Evolutionary conservation across 2,329 filamentous ascomycete species (phyloP), one percentile per base, ranked within the genome.

Genomic region (Leptodontidium sp.): DNA sequence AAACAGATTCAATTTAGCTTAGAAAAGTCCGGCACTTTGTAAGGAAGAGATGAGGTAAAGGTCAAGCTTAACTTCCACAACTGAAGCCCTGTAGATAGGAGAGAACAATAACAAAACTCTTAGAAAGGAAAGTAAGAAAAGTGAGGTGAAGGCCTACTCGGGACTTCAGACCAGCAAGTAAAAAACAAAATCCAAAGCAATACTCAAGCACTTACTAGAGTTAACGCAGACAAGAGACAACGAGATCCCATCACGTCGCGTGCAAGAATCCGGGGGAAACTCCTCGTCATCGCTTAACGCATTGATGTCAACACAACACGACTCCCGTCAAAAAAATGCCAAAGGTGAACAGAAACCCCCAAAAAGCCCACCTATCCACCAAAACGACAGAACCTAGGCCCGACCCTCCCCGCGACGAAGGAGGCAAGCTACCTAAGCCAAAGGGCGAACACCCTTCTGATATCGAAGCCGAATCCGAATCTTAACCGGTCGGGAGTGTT

Each of bases 381-480:
- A 21, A 21, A 49, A 49, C 5, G n/a, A n/a, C 12, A 49, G n/a
- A 49, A 49, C 47, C 47, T 15, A 49, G 47, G n/a, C 47, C 47
- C 17, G 47, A 2, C 47, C 11, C n/a, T 49, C 47, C 47, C 47
- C 15, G 17, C 17, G n/a, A 21, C 11, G 17, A 9, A 4, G n/a
- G 47, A 49, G 47, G 17, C 17, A 15, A 15, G 47, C n/a, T n/a
- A 49, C 9, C 47, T 21, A 15, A 49, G 47, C 47, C 47, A 49
- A 49, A 49, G 47, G 47, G 47, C 47, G 15, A 49, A 49, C 47
- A n/a, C 15, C n/a, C 17, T 49, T 49, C 47, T 4, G 47, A 49
- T 45, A n/a, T 49, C n/a, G 47, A 49, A 49, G 24, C 29, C 47
- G 47, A 49, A 49, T 49, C 29, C 47, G 47, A n/a, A 21, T 49